Evolutionary conservation across 257 asterid genomes (phyloP), one percentile per base, ranked within the genome.

Genomic region (Penstemon eatonii): DNA sequence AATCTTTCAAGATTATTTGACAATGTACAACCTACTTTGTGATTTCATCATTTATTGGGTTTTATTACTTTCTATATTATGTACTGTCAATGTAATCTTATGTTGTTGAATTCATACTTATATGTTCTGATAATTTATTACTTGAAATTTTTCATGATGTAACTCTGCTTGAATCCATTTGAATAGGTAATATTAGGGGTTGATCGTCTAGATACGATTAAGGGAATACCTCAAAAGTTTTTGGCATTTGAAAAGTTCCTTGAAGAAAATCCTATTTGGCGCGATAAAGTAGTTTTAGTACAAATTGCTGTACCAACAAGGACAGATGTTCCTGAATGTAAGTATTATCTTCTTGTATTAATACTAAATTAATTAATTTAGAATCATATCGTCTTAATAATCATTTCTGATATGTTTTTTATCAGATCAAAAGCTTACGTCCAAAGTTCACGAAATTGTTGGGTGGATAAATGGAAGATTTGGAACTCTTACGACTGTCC

Each of bases 291-390:
- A 54, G 97, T 92, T 68, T 75, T 89, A 56, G 85, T 92, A 60
- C 98, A 92, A 85, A 89, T 92, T 72, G 98, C 96, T 52, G 98
- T 92, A 51, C 98, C 97, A 61, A 92, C 98, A 66, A 81, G 98
- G 80, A 89, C 96, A 5, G 98, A 92, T 74, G 96, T 92, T 74
- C 95, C 98, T 5, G 98, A 92, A 83, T 92, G 98, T 92, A 87
- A 47, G 97, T 76, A 77, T 25, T 25, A 25, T 25, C 33, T 25
- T 25, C 33, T 25, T 25, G 33, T 25, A 0, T 25, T 25, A 25
- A 1, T 25, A 1, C 2, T 25, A 25, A 1, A 25, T 25, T 25
- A 25, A 25, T 1, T 25, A 15, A 15, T 15, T 15, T 0, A 15
- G 18, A 15, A 15, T 15, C 18, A 15, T 15, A 15, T 15, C 18